A percentile compares a stretch with the other conserved stretches of the same genome.
Evolutionary conservation across 495 filamentous ascomycete species (phyloP).

Genomic region (Ramalina intermedia): DNA sequence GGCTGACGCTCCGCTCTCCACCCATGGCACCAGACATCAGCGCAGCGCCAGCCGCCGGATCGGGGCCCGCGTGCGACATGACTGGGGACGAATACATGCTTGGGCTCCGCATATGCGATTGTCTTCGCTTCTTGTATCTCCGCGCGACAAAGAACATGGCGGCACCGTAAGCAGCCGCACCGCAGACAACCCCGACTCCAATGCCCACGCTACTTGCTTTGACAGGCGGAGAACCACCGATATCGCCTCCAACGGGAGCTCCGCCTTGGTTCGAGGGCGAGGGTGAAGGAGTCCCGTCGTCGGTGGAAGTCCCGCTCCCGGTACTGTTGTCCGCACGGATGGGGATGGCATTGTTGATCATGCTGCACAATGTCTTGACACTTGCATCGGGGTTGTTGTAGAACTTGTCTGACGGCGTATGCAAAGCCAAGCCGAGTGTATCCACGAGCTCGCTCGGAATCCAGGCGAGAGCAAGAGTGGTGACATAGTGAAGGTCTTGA

Average conservation of each 20-base stretch:
- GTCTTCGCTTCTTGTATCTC: constrained; percentile 78
- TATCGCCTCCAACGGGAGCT: constrained; percentile 29
- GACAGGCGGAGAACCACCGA: constrained; percentile 38
- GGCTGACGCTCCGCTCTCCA: constrained; percentile 24
- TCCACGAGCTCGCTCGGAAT: constrained; percentile 54
- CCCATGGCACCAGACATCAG: constrained; percentile 38
- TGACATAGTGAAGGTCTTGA: constrained; percentile 56
- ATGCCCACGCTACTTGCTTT: constrained; percentile 73
- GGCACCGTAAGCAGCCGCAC: constrained; percentile 86
- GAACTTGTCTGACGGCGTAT: constrained; percentile 51
- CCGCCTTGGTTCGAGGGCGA: constrained; percentile 23
- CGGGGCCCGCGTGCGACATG: constrained; percentile 38
- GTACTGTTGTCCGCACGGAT: constrained; percentile 42
- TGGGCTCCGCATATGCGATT: constrained; percentile 63
- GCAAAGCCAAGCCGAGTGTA: constrained; percentile 46
- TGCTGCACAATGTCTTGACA: constrained; percentile 51
- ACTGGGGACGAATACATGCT: constrained; percentile 41
- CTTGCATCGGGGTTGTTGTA: constrained; percentile 51
- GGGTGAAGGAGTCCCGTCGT: constrained; percentile 17
- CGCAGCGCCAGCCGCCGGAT: constrained; percentile 19
- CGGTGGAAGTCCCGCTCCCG: constrained; percentile 20
- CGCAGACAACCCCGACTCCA: constrained; percentile 59
- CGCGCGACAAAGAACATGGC: constrained; percentile 95
- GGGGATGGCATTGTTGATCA: constrained; percentile 77
- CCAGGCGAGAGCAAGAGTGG: constrained; percentile 63